Evolutionary conservation across 1,139 yeast species (phyloP), one percentile per base, ranked within the genome.

Genomic region (Lipomyces yarrowii): DNA sequence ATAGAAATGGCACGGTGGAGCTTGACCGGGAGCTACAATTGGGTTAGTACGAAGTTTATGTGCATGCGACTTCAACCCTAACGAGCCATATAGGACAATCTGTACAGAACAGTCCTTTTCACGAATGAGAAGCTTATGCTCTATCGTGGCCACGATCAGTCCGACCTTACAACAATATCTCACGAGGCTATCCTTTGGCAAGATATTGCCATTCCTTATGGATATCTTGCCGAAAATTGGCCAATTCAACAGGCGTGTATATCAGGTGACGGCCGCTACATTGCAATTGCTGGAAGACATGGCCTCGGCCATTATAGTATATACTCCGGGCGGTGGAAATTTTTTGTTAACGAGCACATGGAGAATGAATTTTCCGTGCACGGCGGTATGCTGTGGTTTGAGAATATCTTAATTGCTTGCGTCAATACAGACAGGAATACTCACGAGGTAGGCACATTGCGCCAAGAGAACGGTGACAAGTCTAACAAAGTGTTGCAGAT

Each of bases 301-400:
- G 84, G 84, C 0, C 72, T 81, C 35, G 78, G 81, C 35, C 80
- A 79, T 66, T 80, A 79, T 67, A 75, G 79, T 51, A 67, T 77
- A 10, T 74, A 73, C 57, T 74, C 81, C 13, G 80, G 80, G 2
- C 75, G 78, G 39, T 81, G 84, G 84, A 80, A 78, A 65, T 69
- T 78, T 67, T 78, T 78, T 68, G 73, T 69, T 11, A 77, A 74
- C 48, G 80, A 78, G 61, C 71, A 75, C 39, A 74, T 76, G 73
- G 81, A 79, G 60, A 70, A 71, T 23, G 81, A 79, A 59, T 76
- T 79, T 60, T 71, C 78, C 18, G 81, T 81, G 8, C 75, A 79
- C n/a, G 82, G 81, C 11, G 82, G 82, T 1, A 74, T 81, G 71
- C 71, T 76, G 10, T 81, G 84, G 84, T 78, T 76, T 67, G 78